Evolutionary conservation across 164 flowering plant species (phyloP).

Genomic region (Akebia trifoliata): DNA sequence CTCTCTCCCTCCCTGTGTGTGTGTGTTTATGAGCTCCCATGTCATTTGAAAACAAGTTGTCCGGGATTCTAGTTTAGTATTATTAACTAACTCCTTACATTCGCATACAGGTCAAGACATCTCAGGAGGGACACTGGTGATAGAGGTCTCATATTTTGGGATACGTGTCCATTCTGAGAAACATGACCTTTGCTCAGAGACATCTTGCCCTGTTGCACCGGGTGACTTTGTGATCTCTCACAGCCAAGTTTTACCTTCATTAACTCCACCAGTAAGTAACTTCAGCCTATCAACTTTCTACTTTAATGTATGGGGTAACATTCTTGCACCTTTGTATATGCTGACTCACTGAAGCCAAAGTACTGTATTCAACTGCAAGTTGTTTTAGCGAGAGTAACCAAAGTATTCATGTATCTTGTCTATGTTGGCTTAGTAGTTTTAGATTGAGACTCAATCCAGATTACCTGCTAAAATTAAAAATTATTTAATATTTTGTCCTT

Average conservation of each 20-base stretch:
- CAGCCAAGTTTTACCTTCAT: slow-evolving; percentile 62
- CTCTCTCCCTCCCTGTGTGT: too few relatives aligned
- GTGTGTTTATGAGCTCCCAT: not conserved
- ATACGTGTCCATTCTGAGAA: slow-evolving; percentile 48
- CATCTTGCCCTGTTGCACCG: slow-evolving; percentile 66
- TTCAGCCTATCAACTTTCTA: slow-evolving; percentile 4
- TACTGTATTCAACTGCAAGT: too few relatives aligned
- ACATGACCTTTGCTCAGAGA: slow-evolving; percentile 64
- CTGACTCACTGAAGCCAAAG: too few relatives aligned
- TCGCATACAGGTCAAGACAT: slow-evolving; percentile 34
- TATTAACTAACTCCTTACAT: not conserved
- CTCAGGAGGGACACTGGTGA: slow-evolving; percentile 43
- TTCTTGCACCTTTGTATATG: not conserved
- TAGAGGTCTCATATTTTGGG: slow-evolving; percentile 59
- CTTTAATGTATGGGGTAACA: not conserved
- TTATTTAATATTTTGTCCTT: too few relatives aligned
- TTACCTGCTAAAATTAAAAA: too few relatives aligned
- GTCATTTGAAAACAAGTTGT: not conserved
- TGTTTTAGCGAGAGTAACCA: too few relatives aligned
- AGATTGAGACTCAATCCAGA: too few relatives aligned
- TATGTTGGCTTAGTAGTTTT: too few relatives aligned
- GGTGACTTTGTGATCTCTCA: slow-evolving; percentile 72
- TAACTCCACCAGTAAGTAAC: slow-evolving; percentile 83
- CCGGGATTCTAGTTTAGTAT: not conserved
- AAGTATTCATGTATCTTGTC: too few relatives aligned